Conservation (phyloP, 148 eudicot genomes). For the Linanthus parryae region DNA sequence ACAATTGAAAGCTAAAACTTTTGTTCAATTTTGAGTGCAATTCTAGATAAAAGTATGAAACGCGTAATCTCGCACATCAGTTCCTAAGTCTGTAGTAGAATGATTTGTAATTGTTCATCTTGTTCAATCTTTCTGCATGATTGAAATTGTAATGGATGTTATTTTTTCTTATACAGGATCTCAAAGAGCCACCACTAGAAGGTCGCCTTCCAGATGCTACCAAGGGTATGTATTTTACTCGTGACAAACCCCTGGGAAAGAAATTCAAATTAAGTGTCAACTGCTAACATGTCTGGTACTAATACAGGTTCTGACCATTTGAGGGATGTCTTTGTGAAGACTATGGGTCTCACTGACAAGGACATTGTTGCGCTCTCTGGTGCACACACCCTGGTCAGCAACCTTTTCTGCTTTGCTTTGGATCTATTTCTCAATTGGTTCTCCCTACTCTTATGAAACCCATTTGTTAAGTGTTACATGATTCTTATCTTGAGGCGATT, state of each 20-base stretch:
- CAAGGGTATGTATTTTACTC: conserved; percentile 35
- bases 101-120: no score
- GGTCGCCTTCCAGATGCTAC: conserved; percentile 95
- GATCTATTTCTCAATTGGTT: background rate
- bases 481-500: background rate
- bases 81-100: no score
- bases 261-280: background rate
- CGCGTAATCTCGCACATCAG: no score
- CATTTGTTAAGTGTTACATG: no score
- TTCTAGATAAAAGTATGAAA: no score
- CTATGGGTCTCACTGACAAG: conserved; percentile 85
- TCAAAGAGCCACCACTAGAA: conserved; percentile 60
- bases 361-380: conserved; percentile 94
- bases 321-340: conserved; percentile 66
- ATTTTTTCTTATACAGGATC: conserved; percentile 40
- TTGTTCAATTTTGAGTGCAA: no score
- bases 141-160: no score
- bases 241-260: background rate
- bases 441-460: background rate
- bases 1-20: no score
- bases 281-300: background rate
- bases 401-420: background rate
- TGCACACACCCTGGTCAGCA: conserved; percentile 81
- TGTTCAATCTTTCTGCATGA: no score
- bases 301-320: conserved; percentile 71